phyloP scores from a whole-genome alignment of 225 moss, liverwort and hornwort species.

The Antitrichia curtipendula region DNA sequence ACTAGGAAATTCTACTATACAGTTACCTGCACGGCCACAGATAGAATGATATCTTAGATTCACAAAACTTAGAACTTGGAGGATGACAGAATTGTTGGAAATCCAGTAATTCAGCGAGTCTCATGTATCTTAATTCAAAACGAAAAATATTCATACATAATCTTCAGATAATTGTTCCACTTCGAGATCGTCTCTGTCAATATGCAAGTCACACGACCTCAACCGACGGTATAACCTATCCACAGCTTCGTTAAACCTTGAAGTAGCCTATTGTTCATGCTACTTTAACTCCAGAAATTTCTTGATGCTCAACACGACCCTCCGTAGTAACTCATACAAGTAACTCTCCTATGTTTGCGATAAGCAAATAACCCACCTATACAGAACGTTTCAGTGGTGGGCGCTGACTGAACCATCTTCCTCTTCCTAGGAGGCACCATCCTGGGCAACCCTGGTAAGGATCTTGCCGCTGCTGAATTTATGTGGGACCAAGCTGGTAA shows the following conservation, averaged over 20 bases:
- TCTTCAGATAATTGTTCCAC: background rate
- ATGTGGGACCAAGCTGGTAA: background rate
- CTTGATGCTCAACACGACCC: background rate
- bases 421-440: conserved; percentile 36
- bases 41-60: background rate
- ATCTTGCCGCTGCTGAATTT: too few species aligned
- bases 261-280: background rate
- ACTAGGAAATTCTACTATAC: conserved; percentile 18
- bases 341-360: background rate
- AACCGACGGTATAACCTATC: background rate
- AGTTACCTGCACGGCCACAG: conserved; percentile 11
- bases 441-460: background rate
- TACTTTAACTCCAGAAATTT: background rate
- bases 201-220: background rate
- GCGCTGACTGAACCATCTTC: background rate
- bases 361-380: background rate
- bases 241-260: background rate
- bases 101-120: background rate
- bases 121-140: background rate
- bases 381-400: background rate
- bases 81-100: background rate
- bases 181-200: background rate
- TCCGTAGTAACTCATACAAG: background rate
- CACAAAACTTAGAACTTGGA: background rate
- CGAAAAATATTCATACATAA: background rate